A percentile compares a stretch with the other conserved stretches of the same genome.
phyloP scores from a whole-genome alignment of 116 monocot genomes.

The Papilionanthe hybrid region DNA sequence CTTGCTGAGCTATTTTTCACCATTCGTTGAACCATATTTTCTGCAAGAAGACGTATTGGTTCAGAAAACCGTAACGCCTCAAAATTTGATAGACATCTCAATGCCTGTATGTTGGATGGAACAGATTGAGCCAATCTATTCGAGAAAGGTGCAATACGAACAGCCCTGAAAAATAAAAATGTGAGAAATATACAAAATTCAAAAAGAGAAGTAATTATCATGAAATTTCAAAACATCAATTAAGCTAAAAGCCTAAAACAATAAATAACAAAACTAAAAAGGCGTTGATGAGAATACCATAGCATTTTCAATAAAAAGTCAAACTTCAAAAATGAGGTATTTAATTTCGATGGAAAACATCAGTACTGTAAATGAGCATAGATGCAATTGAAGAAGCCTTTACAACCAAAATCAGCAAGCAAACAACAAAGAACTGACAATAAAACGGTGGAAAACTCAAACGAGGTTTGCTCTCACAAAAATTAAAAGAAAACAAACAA shows the following conservation, averaged over 20 bases:
- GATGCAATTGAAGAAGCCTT: not conserved
- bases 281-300: not conserved
- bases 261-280: not conserved
- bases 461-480: no score
- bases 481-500: no score
- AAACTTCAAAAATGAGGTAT: not conserved
- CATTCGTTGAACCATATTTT: constrained; percentile 87
- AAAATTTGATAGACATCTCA: constrained; percentile 90
- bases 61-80: constrained; percentile 77
- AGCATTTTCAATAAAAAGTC: not conserved
- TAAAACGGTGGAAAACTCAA: no score
- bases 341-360: not conserved
- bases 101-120: constrained; percentile 59
- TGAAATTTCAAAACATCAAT: not conserved
- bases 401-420: no score
- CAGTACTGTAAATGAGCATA: not conserved
- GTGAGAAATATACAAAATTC: constrained; percentile 1
- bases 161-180: constrained; percentile 60
- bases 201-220: not conserved
- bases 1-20: constrained; percentile 66
- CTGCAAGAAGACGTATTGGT: constrained; percentile 76
- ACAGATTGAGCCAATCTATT: constrained; percentile 93
- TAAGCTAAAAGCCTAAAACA: not conserved
- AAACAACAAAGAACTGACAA: no score
- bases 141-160: constrained; percentile 96